phyloP scores from a whole-genome alignment of 192 early-diverging fungal species.

The Mortierella claussenii region DNA sequence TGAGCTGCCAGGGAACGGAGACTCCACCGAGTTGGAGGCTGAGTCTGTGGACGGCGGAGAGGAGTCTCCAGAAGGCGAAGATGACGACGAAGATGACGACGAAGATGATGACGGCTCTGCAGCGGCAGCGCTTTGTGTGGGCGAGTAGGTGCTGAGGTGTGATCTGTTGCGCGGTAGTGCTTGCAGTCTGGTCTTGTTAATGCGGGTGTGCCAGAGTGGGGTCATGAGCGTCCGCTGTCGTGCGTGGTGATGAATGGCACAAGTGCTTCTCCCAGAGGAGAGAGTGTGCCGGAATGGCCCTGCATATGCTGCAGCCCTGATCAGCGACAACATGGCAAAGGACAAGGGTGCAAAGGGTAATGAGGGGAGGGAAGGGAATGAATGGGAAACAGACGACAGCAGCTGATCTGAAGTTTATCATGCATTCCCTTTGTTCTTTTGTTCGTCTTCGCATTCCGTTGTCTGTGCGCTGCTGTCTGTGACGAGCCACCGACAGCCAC shows the following conservation, averaged over 20 bases:
- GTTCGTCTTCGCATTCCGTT: too few species aligned
- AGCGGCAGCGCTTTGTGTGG: neutral
- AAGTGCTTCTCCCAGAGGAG: too few species aligned
- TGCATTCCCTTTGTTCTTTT: too few species aligned
- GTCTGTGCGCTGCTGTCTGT: too few species aligned
- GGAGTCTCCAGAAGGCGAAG: neutral
- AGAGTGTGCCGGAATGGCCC: neutral
- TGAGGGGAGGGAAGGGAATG: too few species aligned
- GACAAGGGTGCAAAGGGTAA: too few species aligned
- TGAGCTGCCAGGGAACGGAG: neutral
- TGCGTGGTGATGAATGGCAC: neutral
- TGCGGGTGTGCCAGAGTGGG: neutral
- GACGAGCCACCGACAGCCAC: too few species aligned
- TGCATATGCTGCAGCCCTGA: slow-evolving; percentile 12
- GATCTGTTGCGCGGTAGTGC: too few species aligned
- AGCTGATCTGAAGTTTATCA: too few species aligned
- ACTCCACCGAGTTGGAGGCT: neutral
- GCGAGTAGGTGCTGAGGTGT: neutral
- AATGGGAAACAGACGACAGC: too few species aligned
- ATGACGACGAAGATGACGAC: neutral
- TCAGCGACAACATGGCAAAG: slow-evolving; percentile 38
- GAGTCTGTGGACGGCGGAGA: neutral
- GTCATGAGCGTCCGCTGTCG: neutral
- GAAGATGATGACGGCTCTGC: neutral
- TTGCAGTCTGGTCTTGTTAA: neutral